Evolutionary conservation across 2,329 filamentous ascomycete genomes (phyloP), one percentile per base, ranked within the genome.

Genomic region (Zarea fungicola): DNA sequence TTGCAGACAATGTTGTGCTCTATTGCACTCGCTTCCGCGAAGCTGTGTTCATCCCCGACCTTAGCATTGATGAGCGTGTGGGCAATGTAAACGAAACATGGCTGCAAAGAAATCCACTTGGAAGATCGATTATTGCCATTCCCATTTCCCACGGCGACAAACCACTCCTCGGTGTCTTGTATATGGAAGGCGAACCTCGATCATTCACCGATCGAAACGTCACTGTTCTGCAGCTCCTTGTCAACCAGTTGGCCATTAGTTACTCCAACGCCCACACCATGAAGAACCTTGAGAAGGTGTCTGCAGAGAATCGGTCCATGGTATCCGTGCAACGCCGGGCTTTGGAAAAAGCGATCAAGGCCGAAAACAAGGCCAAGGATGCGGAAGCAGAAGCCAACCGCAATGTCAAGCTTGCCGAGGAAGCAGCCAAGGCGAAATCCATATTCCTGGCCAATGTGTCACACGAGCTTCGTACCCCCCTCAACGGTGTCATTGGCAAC

Each of bases 401-500:
- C 52, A 89, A 89, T 62, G 86, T 91, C 62, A 85, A 87, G 65
- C 76, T 91, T 32, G 89, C 89, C 14, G 87, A 92, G 62, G 87
- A 92, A 64, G 87, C 87, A 10, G 86, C 87, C 19, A 89, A 87
- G 65, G 87, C 87, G 32, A 92, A 92, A 64, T 86, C 83, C 3
- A 88, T 91, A 50, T 92, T 92, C 67, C 70, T 87, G 37, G 84
- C 85, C 34, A 87, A 88, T 54, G 88, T 92, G 56, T 89, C 85
- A 2, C 87, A 92, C 65, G 87, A 92, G 66, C 69, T 92, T 50
- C 81, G 86, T 40, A 91, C 87, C 2, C 89, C 89, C 1, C 83
- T 95, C 42, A 91, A 92, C 50, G 89, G 89, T 25, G 88, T 95
- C 8, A 91, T 95, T 58, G 89, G 89, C 40, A 95, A 95, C 73